Evolutionary conservation across 2,329 filamentous ascomycete genomes (phyloP).

Genomic region (Thermothelomyces thermophilus): DNA sequence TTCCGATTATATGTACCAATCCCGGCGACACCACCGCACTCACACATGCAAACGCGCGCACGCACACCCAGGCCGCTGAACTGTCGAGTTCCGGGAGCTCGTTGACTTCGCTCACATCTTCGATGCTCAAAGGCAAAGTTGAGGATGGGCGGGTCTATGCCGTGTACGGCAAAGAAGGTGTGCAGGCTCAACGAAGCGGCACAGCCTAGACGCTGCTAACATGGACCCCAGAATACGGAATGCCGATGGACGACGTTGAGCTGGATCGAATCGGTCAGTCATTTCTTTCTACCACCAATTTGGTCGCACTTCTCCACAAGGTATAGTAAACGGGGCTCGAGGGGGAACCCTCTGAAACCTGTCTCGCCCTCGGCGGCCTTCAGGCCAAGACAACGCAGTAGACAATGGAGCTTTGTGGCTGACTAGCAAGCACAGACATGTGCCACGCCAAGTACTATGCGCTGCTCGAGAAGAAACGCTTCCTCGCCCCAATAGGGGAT

Average conservation of each 20-base stretch:
- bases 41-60: background rate
- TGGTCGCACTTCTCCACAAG: background rate
- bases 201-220: background rate
- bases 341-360: background rate
- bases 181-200: background rate
- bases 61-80: constrained; percentile 6
- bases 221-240: constrained; percentile 31
- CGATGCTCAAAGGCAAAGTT: constrained; percentile 16
- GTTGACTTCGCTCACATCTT: constrained; percentile 17
- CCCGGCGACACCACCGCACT: too few species aligned
- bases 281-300: background rate
- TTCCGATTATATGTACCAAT: too few species aligned
- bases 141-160: constrained; percentile 32
- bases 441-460: constrained; percentile 15
- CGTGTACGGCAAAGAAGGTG: constrained; percentile 32
- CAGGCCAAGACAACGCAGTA: background rate
- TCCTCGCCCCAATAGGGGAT: constrained; percentile 17
- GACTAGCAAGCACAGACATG: constrained; percentile 5
- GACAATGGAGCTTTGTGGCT: background rate
- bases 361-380: background rate
- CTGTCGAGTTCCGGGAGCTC: constrained; percentile 11
- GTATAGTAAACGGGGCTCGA: background rate
- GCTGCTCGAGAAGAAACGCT: constrained; percentile 25
- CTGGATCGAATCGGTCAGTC: constrained; percentile 32
- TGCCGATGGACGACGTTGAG: constrained; percentile 37